Evolutionary conservation across 179 eudicot species (phyloP).

Genomic region (Pouteria campechiana): DNA sequence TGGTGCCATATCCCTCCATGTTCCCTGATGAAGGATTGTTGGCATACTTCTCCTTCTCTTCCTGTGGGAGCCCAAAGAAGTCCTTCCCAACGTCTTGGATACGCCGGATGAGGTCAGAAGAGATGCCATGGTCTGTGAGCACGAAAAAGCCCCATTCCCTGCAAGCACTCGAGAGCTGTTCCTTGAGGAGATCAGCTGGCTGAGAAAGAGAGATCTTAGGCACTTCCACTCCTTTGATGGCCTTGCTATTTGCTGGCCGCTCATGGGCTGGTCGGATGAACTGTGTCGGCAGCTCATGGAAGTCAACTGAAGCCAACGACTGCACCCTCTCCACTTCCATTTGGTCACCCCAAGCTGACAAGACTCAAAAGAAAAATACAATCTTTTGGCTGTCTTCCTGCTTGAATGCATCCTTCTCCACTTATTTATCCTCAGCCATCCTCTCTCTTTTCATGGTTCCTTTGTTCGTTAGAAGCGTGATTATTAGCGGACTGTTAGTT

Average conservation of each 20-base stretch:
- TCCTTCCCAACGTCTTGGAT: conserved; percentile 26
- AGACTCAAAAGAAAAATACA: too few relatives aligned
- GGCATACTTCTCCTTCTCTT: conserved; percentile 40
- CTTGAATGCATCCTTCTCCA: too few relatives aligned
- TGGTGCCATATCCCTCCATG: conserved; percentile 47
- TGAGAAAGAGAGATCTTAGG: conserved; percentile 33
- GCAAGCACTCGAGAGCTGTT: conserved; percentile 20
- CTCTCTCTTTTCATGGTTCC: too few relatives aligned
- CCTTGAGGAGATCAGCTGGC: conserved; percentile 15
- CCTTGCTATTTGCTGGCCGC: conserved; percentile 35
- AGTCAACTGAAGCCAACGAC: conserved; percentile 5
- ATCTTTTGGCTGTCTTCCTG: too few relatives aligned
- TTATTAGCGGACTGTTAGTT: too few relatives aligned
- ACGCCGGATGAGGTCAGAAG: conserved; percentile 11
- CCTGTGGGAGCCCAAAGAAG: conserved; percentile 27
- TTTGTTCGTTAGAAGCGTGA: too few relatives aligned
- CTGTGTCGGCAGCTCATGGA: conserved; percentile 23
- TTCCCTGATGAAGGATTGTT: conserved; percentile 25
- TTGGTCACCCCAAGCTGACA: too few relatives aligned
- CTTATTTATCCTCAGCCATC: too few relatives aligned
- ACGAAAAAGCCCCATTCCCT: conserved; percentile 42
- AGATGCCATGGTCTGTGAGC: conserved; percentile 22
- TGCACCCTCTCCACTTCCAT: conserved; percentile 31
- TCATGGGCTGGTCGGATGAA: conserved; percentile 29
- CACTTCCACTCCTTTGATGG: conserved; percentile 23